phyloP scores from a whole-genome alignment of 352 stramenopile genomes.

The Sclerospora graminicola region DNA sequence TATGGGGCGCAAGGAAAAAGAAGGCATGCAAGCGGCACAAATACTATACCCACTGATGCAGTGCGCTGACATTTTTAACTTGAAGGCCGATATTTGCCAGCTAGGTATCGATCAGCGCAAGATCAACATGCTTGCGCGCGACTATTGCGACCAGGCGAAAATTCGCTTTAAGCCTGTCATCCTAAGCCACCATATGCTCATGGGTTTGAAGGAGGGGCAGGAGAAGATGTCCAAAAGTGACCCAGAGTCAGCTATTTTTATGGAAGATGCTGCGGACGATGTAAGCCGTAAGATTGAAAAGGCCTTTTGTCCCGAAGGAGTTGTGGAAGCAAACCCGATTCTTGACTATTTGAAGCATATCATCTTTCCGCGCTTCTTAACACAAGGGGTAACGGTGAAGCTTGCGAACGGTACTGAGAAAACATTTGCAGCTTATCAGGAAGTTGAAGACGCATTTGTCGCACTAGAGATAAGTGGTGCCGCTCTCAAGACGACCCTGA shows the following conservation, averaged over 20 bases:
- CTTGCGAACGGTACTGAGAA: constrained; percentile 36
- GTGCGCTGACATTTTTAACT: constrained; percentile 99
- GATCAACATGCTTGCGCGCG: constrained; percentile 67
- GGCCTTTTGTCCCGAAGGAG: constrained; percentile 91
- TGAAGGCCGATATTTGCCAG: constrained; percentile 99
- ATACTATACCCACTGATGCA: constrained; percentile 98
- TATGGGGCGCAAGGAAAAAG: constrained; percentile 93
- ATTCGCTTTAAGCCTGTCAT: constrained; percentile 93
- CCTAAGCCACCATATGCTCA: constrained; percentile 98
- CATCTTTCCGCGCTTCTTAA: constrained; percentile 83
- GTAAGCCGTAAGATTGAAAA: constrained; percentile 98
- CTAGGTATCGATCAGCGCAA: constrained; percentile 99
- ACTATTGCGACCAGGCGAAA: constrained; percentile 88
- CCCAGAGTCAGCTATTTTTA: constrained; percentile 97
- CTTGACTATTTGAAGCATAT: constrained; percentile 98
- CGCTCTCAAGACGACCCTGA: constrained; percentile 91
- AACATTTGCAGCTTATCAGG: constrained; percentile 84
- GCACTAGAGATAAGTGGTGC: constrained; percentile 83
- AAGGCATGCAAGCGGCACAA: constrained; percentile 89
- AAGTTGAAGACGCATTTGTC: constrained; percentile 89
- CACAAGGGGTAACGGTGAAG: constrained; percentile 40
- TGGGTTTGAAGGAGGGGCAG: constrained; percentile 96
- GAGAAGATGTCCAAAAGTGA: constrained; percentile 99
- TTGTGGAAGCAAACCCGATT: constrained; percentile 90
- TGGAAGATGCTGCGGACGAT: constrained; percentile 94